Evolutionary conservation across 495 filamentous ascomycete species (phyloP).

Genomic region (Letharia lupina): DNA sequence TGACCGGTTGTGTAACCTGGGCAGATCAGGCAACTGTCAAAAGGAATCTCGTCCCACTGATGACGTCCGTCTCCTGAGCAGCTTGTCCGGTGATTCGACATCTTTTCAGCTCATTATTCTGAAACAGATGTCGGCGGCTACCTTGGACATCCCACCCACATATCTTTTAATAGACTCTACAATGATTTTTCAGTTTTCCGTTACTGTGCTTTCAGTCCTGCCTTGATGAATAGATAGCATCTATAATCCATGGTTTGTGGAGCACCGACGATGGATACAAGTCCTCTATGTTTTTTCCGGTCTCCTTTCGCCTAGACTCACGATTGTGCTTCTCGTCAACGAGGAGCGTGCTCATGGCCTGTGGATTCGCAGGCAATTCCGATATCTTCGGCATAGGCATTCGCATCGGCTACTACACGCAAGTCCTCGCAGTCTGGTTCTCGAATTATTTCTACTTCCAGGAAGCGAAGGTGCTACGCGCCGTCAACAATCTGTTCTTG

Average conservation of each 20-base stretch:
- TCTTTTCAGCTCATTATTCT: not conserved
- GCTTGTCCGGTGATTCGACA: not conserved
- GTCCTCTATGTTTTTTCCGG: not conserved
- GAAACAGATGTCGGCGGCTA: conserved; percentile 1
- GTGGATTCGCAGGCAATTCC: conserved; percentile 27
- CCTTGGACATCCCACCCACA: not conserved
- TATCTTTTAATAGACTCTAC: not conserved
- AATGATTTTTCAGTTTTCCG: not conserved
- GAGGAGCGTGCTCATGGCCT: conserved; percentile 4
- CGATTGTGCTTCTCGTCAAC: not conserved
- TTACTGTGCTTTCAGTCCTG: not conserved
- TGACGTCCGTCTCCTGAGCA: not conserved
- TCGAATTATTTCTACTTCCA: conserved; percentile 27
- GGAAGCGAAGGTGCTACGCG: conserved; percentile 20
- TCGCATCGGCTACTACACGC: conserved; percentile 34
- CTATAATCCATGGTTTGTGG: not conserved
- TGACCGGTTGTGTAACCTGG: not conserved
- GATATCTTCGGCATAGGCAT: conserved; percentile 35
- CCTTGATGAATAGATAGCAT: not conserved
- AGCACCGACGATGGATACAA: not conserved
- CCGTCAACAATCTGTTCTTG: conserved; percentile 22
- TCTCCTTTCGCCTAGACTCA: not conserved
- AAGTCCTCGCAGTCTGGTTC: conserved; percentile 31
- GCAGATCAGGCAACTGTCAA: not conserved
- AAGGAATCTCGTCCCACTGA: not conserved